Conservation (phyloP, 1,139 yeast genomes). For the Kodamaea fungicola region DNA sequence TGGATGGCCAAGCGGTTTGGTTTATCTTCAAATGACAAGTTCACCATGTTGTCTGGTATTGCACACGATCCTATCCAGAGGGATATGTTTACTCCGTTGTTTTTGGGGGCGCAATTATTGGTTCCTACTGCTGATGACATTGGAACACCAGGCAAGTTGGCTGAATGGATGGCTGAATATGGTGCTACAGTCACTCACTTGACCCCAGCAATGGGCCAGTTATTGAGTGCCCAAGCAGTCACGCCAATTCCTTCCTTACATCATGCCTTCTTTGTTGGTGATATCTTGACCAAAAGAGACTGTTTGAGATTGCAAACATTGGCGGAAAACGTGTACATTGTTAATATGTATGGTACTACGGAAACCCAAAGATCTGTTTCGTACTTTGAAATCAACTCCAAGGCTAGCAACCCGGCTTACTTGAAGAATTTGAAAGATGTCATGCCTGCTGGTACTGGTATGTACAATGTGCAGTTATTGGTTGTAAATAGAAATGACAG, state of each 20-base stretch:
- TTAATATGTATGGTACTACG: slow-evolving; percentile 99
- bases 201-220: slow-evolving; percentile 99
- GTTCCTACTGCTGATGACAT: slow-evolving; percentile 97
- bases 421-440: slow-evolving; percentile 86
- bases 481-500: slow-evolving; percentile 90
- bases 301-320: slow-evolving; percentile 87
- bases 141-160: slow-evolving; percentile 96
- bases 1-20: slow-evolving; percentile 94
- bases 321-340: slow-evolving; percentile 85
- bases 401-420: slow-evolving; percentile 65
- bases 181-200: slow-evolving; percentile 95
- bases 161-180: slow-evolving; percentile 93
- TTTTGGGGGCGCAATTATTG: slow-evolving; percentile 86
- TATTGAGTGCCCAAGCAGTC: slow-evolving; percentile 93
- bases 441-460: slow-evolving; percentile 98
- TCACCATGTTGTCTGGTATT: slow-evolving; percentile 97
- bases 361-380: slow-evolving; percentile 99
- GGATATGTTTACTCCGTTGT: slow-evolving; percentile 97
- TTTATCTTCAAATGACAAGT: slow-evolving; percentile 74
- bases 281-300: slow-evolving; percentile 93
- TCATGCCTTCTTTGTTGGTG: slow-evolving; percentile 98
- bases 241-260: slow-evolving; percentile 82
- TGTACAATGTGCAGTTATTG: slow-evolving; percentile 88
- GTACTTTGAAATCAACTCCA: slow-evolving; percentile 80
- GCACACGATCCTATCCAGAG: slow-evolving; percentile 99